phyloP scores from a whole-genome alignment of 2,329 filamentous ascomycete genomes.

The Lithohypha guttulata region DNA sequence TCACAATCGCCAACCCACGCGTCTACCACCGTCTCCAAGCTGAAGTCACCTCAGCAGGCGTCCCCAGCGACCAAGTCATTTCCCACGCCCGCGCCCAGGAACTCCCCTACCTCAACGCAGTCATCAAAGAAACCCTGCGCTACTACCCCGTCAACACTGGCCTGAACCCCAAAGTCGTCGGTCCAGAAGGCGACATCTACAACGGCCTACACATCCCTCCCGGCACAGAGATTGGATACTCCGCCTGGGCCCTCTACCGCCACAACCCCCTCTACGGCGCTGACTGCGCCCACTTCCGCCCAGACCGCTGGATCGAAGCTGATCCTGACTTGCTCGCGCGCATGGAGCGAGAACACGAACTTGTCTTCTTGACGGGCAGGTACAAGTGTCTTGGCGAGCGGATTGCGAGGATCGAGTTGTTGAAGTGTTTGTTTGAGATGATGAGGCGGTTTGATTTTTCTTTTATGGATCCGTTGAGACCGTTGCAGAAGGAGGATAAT shows the following conservation, averaged over 20 bases:
- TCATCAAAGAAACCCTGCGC: constrained; percentile 40
- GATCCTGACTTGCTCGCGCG: constrained; percentile 10
- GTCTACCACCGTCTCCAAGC: too few species aligned
- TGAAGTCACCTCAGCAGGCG: too few species aligned
- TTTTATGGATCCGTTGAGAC: constrained; percentile 3
- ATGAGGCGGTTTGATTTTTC: too few species aligned
- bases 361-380: constrained; percentile 25
- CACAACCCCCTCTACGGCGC: too few species aligned
- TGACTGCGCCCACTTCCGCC: constrained; percentile 38
- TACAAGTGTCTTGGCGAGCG: constrained; percentile 27
- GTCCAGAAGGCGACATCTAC: constrained; percentile 30
- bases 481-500: constrained; percentile 8
- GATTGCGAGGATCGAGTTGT: too few species aligned
- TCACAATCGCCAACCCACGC: constrained; percentile 13
- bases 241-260: constrained; percentile 33
- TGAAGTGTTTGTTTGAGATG: too few species aligned
- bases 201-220: constrained; percentile 35
- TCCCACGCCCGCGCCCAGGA: too few species aligned
- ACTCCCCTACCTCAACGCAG: constrained; percentile 41
- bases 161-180: constrained; percentile 28
- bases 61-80: too few species aligned
- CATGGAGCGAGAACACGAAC: constrained; percentile 25
- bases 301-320: constrained; percentile 39
- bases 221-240: constrained; percentile 38
- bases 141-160: constrained; percentile 37